A percentile compares a stretch with the other conserved stretches of the same genome.
Conservation (phyloP, 2,329 filamentous ascomycete species). For the Tolypocladium nubicola region DNA sequence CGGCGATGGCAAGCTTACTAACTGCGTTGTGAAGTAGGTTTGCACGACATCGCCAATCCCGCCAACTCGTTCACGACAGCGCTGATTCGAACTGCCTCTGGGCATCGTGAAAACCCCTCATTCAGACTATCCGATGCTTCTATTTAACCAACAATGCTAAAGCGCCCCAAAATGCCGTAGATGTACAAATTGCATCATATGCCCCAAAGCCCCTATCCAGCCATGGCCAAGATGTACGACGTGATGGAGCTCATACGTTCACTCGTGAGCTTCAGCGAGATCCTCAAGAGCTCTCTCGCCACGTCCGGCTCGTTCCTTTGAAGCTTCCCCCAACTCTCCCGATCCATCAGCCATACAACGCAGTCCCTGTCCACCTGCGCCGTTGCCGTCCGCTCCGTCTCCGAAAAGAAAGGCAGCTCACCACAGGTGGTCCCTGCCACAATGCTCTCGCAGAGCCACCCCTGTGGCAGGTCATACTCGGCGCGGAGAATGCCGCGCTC, state of each 20-base stretch:
- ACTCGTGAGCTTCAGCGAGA: conserved; percentile 87
- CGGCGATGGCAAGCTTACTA: not conserved
- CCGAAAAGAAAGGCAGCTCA: conserved; percentile 91
- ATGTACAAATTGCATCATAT: not conserved
- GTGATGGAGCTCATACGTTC: conserved; percentile 76
- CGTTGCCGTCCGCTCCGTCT: conserved; percentile 78
- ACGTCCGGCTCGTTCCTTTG: conserved; percentile 66
- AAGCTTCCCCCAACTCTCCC: conserved; percentile 59
- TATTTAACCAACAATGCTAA: not conserved
- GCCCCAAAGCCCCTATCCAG: conserved; percentile 20
- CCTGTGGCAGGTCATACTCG: conserved; percentile 86
- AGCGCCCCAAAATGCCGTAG: not conserved
- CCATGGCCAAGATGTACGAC: conserved; percentile 40
- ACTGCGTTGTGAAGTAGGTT: no score
- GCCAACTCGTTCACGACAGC: not conserved
- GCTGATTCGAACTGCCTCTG: not conserved
- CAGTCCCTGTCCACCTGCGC: conserved; percentile 74
- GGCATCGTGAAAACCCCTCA: not conserved
- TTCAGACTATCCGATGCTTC: not conserved
- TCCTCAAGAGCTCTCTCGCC: conserved; percentile 70
- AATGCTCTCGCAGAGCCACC: conserved; percentile 80
- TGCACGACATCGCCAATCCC: no score
- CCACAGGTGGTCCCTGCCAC: conserved; percentile 91
- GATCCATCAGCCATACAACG: conserved; percentile 72
- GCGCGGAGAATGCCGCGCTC: conserved; percentile 82